A percentile compares a stretch with the other conserved stretches of the same genome.
Evolutionary conservation across 352 stramenopile genomes (phyloP).

Genomic region (Pythium folliculosum): DNA sequence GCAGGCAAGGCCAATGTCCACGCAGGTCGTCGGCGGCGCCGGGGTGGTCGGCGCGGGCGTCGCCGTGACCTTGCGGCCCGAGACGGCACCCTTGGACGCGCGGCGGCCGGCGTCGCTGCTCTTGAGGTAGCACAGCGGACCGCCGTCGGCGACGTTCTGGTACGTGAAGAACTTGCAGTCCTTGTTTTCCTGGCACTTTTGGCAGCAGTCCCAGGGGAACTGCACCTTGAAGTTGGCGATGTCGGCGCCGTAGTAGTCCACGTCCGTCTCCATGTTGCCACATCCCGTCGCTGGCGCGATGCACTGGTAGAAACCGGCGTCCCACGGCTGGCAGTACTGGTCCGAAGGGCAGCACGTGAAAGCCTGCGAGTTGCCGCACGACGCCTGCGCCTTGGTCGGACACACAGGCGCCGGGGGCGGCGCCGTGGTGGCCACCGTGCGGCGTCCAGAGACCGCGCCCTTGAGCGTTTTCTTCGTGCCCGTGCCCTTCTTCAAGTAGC

Average conservation of each 20-base stretch:
- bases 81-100: slow-evolving; percentile 34
- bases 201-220: slow-evolving; percentile 30
- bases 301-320: slow-evolving; percentile 60
- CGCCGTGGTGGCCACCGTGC: slow-evolving; percentile 36
- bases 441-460: slow-evolving; percentile 27
- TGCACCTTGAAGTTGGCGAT: slow-evolving; percentile 29
- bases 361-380: slow-evolving; percentile 43
- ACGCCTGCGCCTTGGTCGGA: slow-evolving; percentile 15
- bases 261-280: slow-evolving; percentile 40
- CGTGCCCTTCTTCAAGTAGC: slow-evolving; percentile 47
- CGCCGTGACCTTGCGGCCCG: slow-evolving; percentile 18
- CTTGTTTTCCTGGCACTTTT: slow-evolving; percentile 23
- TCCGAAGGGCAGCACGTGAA: slow-evolving; percentile 37
- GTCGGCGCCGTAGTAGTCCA: slow-evolving; percentile 39
- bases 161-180: slow-evolving; percentile 37
- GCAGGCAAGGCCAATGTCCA: slow-evolving; percentile 1
- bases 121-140: slow-evolving; percentile 51
- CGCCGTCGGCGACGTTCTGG: slow-evolving; percentile 26
- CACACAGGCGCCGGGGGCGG: slow-evolving; percentile 15
- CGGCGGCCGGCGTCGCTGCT: slow-evolving; percentile 27
- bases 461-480: slow-evolving; percentile 26
- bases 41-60: not conserved
- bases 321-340: slow-evolving; percentile 54
- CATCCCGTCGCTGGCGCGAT: slow-evolving; percentile 38
- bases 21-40: not conserved